Base-by-base conservation (phyloP, 495 filamentous ascomycete species). In the Penicillium alfredii region DNA sequence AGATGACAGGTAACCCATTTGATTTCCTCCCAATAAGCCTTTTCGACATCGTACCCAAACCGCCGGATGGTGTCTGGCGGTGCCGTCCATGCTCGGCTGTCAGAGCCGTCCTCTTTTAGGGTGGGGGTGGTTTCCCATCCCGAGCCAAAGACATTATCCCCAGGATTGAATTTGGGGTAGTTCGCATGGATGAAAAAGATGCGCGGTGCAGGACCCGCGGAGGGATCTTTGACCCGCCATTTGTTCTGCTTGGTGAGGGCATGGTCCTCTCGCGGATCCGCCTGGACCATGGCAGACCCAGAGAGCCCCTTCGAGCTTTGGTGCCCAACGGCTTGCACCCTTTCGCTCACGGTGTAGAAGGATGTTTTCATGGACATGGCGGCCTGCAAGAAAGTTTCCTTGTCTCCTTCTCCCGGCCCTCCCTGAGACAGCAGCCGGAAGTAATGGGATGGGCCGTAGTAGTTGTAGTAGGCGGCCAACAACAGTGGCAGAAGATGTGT, bases 401-500 rank as follows among this genome's bases (percentile, higher is more conserved):
- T 82, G 48, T 82, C 80, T 1, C 78, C 78, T 38, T 79, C 63
- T 3, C 77, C 78, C 1, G 68, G 63, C 0, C 60, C 71, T 4
- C 74, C 72, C 49, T 78, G 77, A 4, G 64, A 67, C 15, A 81
- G 56, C 6, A 82, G 56, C 4, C 62, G 56, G 53, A 78, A 82
- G 53, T 77, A 82, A 42, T 75, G 66, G 0, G 64, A 52, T 2
- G 74, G 71, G 3, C 78, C 77, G 51, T 76, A 74, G 40, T 68
- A 69, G 45, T 81, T 82, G 56, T 84, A 82, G 39, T 82, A 84
- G 0, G 69, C 66, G 0, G 74, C 64, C 0, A 82, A 69, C 2
- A 81, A 55, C 6, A 82, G 55, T 1, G 71, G 69, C 28, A 51
- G 35, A 17, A 60, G 47, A 35, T 84, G 78, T 0, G 66, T 64